These are phyloP conservation scores for Caryopteris hybrid DNA, from an alignment of 305 asterid species.

Conservation along the genomic window DNA sequence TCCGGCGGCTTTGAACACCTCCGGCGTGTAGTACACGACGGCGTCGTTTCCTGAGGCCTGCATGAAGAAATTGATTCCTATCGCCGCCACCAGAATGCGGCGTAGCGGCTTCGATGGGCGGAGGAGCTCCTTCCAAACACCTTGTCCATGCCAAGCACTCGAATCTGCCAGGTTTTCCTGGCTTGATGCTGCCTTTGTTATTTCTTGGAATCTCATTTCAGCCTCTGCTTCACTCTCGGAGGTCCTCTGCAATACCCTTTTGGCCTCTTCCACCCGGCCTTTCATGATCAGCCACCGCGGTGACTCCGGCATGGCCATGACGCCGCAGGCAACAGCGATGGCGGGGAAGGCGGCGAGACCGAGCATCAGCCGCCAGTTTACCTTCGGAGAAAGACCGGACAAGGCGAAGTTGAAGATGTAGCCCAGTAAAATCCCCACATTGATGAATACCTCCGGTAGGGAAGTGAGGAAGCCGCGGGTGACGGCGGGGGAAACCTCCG, in stretches of 20 bases:
- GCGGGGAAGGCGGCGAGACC: slow-evolving; percentile 73
- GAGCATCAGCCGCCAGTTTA: slow-evolving; percentile 79
- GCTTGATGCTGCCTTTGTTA: slow-evolving; percentile 22
- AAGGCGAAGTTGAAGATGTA: slow-evolving; percentile 45
- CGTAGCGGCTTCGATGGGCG: slow-evolving; percentile 45
- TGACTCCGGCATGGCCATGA: slow-evolving; percentile 69
- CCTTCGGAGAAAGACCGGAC: slow-evolving; percentile 32
- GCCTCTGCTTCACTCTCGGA: slow-evolving; percentile 61
- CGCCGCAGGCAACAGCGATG: slow-evolving; percentile 40
- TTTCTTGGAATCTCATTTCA: slow-evolving; percentile 41
- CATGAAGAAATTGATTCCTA: slow-evolving; percentile 82
- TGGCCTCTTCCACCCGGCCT: slow-evolving; percentile 49
- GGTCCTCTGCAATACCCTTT: slow-evolving; percentile 34
- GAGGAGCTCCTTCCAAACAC: slow-evolving; percentile 62
- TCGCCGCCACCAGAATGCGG: slow-evolving; percentile 52
- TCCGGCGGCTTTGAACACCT: slow-evolving; percentile 66
- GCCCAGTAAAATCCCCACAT: slow-evolving; percentile 60
- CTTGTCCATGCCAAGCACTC: slow-evolving; percentile 35
- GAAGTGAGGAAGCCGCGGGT: slow-evolving; percentile 75
- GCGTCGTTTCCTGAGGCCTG: slow-evolving; percentile 89
- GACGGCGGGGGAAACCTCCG: slow-evolving; percentile 63
- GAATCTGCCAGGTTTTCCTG: not conserved
- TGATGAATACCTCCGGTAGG: slow-evolving; percentile 71
- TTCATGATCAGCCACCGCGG: slow-evolving; percentile 81
- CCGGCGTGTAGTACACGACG: slow-evolving; percentile 79